Evolutionary conservation across 2,329 filamentous ascomycete species (phyloP), one percentile per base, ranked within the genome.

Genomic region (Xylaria arbuscula): DNA sequence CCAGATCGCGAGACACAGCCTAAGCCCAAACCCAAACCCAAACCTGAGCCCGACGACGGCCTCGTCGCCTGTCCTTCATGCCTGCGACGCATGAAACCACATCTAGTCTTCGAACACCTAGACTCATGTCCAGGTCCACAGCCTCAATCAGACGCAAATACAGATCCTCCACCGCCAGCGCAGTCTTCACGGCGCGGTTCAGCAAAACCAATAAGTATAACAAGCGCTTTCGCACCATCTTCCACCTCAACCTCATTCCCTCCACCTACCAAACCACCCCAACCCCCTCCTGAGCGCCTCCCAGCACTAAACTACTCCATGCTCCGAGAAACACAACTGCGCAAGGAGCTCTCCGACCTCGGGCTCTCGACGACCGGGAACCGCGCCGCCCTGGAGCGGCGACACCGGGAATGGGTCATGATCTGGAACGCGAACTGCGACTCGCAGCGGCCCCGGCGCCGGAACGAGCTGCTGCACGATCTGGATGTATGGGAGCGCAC

Each of bases 401-500:
- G 97, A 19, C 94, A 98, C 76, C 93, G 88, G 28, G 96, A 99
- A 80, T 99, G 94, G 94, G 86, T 96, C 60, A 98, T 96, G 45
- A 82, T 99, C 19, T 98, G 93, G 92, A 99, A 99, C 79, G 93
- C 97, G 11, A 99, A 99, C 78, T 97, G 94, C 80, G 96, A 99
- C 79, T 92, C 94, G 1, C 87, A 87, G 42, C 83, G 84, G 1
- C 93, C 93, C 0, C 92, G 91, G 77, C 84, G 85, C 11, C 93
- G 92, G 71, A 76, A 81, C 7, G 90, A 96, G 66, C 80, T 99
- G 4, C 80, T 97, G 17, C 88, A 87, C 15, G 95, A 98, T 68
- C 80, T 99, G 13, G 92, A 95, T 24, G 81, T 88, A 1, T 98
- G 96, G 95, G 96, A 99, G 80, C 87, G 89, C 53, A 95, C 92